Base-by-base conservation (phyloP, 768 basidiomycete genomes). In the Hygrocybe punicea region DNA sequence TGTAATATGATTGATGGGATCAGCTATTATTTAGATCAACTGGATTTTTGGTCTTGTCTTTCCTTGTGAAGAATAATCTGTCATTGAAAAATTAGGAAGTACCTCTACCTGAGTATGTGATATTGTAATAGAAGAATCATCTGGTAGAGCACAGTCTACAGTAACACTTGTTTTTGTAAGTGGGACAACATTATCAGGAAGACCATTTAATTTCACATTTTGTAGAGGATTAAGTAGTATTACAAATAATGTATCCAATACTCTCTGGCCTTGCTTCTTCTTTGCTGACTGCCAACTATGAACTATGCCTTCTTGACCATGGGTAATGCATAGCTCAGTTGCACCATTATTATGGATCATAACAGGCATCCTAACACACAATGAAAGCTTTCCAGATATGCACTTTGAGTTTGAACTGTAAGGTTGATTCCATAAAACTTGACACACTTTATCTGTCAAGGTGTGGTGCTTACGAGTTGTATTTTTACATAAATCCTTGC, bases 301-400 rank as follows among this genome's bases (percentile, higher is more conserved):
- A 2, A 73, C 66, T 36, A 47, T 46, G 2, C 56, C 71, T 55
- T 71, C 67, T 60, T 69, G 67, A 2, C 71, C 71, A 50, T 66
- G 66, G 16, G 71, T 72, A 3, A 71, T 69, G 42, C 69, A 67
- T 4, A 67, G 52, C 29, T 71, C 70, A 35, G 69, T 71, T 1
- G 65, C 67, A 39, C 61, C 52, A 62, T 72, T 72, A 47, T 61
- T 58, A 13, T 58, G 42, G 6, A 71, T 60, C 54, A 70, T 65
- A 6, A 73, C 61, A 29, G 29, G 29, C 29, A 29, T 29, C 8
- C 29, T 8, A 29, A 29, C 29, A 29, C 29, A 29, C 29, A 29
- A 29, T 29, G 29, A 29, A 29, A 29, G 29, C 8, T 29, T 29
- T 29, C 29, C 29, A 29, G 29, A 8, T 4, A 29, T 29, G 29